Conservation (phyloP, 306 rosid genomes). For the Inga leiocalycina region DNA sequence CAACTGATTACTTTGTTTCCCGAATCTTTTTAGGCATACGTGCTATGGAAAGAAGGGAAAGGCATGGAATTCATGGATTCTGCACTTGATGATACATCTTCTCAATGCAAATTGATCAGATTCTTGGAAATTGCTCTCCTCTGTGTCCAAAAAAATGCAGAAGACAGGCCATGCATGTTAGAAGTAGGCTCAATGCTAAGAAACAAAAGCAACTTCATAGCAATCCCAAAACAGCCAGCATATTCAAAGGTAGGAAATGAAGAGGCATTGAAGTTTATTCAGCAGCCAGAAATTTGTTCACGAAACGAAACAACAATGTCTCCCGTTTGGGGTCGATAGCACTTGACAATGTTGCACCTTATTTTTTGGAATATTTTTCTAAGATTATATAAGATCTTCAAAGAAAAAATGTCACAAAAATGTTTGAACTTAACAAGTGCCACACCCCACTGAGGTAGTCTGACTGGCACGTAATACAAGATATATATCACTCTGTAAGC, state of each 20-base stretch:
- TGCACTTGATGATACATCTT: slow-evolving; percentile 38
- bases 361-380: background rate
- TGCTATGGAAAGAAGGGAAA: slow-evolving; percentile 40
- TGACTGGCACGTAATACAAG: background rate
- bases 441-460: background rate
- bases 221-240: slow-evolving; percentile 32
- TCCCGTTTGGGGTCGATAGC: slow-evolving; percentile 10
- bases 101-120: slow-evolving; percentile 34
- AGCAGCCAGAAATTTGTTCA: slow-evolving; percentile 1
- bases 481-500: background rate
- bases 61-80: slow-evolving; percentile 44
- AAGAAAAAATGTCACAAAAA: background rate
- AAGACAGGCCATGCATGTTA: slow-evolving; percentile 44
- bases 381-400: background rate
- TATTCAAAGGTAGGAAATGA: slow-evolving; percentile 18
- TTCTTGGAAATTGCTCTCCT: slow-evolving; percentile 45
- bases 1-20: background rate
- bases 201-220: slow-evolving; percentile 7
- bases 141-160: slow-evolving; percentile 3
- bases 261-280: background rate
- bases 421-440: background rate
- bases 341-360: background rate
- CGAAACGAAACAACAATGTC: slow-evolving; percentile 24
- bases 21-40: slow-evolving; percentile 42
- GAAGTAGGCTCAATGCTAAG: slow-evolving; percentile 44